Base-by-base conservation (phyloP, 768 basidiomycete species). In the Neoboletus subvelutipes region DNA sequence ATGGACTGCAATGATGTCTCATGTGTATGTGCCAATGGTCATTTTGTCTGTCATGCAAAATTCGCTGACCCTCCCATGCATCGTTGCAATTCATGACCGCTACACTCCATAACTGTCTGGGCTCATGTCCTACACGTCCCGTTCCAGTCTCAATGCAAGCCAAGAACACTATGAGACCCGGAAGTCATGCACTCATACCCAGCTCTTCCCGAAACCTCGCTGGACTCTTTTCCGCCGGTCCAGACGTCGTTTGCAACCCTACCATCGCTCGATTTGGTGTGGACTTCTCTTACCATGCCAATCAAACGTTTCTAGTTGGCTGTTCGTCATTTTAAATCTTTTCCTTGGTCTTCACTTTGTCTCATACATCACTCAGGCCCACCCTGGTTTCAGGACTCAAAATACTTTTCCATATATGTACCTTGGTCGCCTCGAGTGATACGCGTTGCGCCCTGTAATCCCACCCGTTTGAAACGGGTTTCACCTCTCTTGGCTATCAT, bases 261-360 rank as follows among this genome's bases (percentile, higher is more conserved):
- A 36, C 53, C 41, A 2, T 41, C 28, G 15, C 36, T 17, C 40
- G 2, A 15, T 18, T 18, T 3, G 15, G 17, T 24, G 11, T 10
- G 24, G 29, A 37, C 46, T 41, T 49, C 40, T 47, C 50, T n/a
- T 12, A 20, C 48, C 66, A 65, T 56, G 58, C 68, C 57, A 51
- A 62, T 60, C 51, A 64, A 69, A 62, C 65, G 60, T 68, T 69
- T 60, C 36, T 22, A 41, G 36, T 13, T 45, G 57, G 41, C 68
- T 52, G 65, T 64, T 46, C 17, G 49, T 67, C 64, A 48, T 58
- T 51, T 65, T 22, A 45, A 15, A 24, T 4, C 42, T 36, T n/a
- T 50, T 36, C 54, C 52, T 54, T n/a, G 41, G 41, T 40, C 45
- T 53, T 61, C 56, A 50, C 55, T 39, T 33, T 50, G 31, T 45